Conservation (phyloP, 257 asterid species). For the Nicotiana paniculata region DNA sequence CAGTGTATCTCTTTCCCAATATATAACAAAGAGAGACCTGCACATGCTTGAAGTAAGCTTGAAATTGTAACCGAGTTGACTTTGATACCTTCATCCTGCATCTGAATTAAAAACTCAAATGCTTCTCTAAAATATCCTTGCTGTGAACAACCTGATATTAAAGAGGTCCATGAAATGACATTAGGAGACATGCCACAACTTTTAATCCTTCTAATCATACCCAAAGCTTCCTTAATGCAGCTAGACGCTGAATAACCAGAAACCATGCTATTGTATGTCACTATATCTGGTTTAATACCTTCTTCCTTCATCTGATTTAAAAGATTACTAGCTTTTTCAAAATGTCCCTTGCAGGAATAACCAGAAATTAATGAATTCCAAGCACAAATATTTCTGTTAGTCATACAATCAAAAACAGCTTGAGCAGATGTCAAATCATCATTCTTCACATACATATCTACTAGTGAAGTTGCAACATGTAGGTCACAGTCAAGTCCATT, state of each 20-base stretch:
- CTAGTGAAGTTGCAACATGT: slow-evolving; percentile 38
- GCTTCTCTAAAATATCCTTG: slow-evolving; percentile 34
- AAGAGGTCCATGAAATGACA: slow-evolving; percentile 63
- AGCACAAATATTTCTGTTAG: slow-evolving; percentile 30
- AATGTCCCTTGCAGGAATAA: slow-evolving; percentile 37
- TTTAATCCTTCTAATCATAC: slow-evolving; percentile 29
- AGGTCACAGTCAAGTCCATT: slow-evolving; percentile 36
- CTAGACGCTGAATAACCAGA: slow-evolving; percentile 49
- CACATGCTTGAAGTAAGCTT: slow-evolving; percentile 45
- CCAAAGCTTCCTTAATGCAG: slow-evolving; percentile 37
- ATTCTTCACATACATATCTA: slow-evolving; percentile 58
- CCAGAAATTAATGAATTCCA: slow-evolving; percentile 63
- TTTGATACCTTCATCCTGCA: slow-evolving; percentile 42
- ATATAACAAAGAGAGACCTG: slow-evolving; percentile 38
- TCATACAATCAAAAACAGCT: slow-evolving; percentile 33
- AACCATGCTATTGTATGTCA: slow-evolving; percentile 51
- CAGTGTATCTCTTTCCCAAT: slow-evolving; percentile 54
- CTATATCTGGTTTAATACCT: slow-evolving; percentile 44
- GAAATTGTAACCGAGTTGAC: slow-evolving; percentile 46
- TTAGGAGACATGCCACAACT: slow-evolving; percentile 39
- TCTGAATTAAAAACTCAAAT: slow-evolving; percentile 33
- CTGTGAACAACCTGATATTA: slow-evolving; percentile 54
- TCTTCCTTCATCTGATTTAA: slow-evolving; percentile 39
- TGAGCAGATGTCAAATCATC: slow-evolving; percentile 33
- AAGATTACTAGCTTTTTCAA: slow-evolving; percentile 33